Base-by-base conservation (phyloP, 2,329 filamentous ascomycete genomes). In the Ophiosphaerella herpotricha region DNA sequence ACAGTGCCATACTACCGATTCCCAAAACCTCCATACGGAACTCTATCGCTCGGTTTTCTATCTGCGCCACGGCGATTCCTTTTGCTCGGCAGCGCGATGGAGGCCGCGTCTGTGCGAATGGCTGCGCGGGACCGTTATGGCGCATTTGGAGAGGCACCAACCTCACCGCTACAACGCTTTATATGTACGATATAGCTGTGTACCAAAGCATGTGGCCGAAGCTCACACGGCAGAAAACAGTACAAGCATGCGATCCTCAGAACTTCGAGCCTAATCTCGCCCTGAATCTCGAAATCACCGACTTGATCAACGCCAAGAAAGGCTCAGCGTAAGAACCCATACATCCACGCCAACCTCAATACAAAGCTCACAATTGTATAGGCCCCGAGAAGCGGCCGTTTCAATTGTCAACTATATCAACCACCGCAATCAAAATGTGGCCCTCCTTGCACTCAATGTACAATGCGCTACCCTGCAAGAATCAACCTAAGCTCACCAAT, bases 191-290 rank as follows among this genome's bases (percentile, higher is more conserved):
- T 31, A 16, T 14, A 7, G 23, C 14, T 13, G 16, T 1, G 2
- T 26, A 4, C 23, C 13, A 6, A 16, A 18, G 7, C 5, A 29
- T 11, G 18, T 2, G 12, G 24, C 4, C 4, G n/a, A 43, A 13
- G 13, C 31, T 43, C 18, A 34, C n/a, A 34, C 12, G 8, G 9
- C 6, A 43, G 18, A 6, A 16, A 34, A 39, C 41, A 85, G 83
- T 94, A 73, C 92, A 92, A 77, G 93, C 94, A 60, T 97, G 94
- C 80, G 95, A 94, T 68, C 91, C 94, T 43, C 90, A 96, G 74
- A 97, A 97, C 78, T 97, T 91, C 80, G 94, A 99, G 79, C 93
- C 94, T 56, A 97, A 99, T 72, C 87, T 99, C 47, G 94, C 92
- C 50, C 80, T 99, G 58, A 95, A 94, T 71, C 89, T 99, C 72